These are phyloP conservation scores for Cadophora sp. DNA, from an alignment of 2,329 filamentous ascomycete genomes.

Conservation along the genomic window DNA sequence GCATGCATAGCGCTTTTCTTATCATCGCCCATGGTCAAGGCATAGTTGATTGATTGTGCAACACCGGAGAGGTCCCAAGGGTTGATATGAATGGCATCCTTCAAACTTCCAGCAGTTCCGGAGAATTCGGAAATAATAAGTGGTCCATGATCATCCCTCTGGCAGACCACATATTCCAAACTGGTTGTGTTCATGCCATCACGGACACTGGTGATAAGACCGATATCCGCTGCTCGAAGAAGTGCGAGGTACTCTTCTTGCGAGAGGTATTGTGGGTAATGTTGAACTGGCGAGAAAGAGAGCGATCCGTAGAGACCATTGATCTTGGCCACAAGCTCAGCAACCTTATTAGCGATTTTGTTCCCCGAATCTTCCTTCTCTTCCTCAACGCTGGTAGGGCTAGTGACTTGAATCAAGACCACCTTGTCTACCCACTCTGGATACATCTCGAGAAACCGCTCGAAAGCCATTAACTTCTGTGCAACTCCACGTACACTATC, in stretches of 20 bases:
- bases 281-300: slow-evolving; percentile 88
- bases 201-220: slow-evolving; percentile 91
- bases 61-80: slow-evolving; percentile 91
- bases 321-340: slow-evolving; percentile 88
- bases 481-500: slow-evolving; percentile 92
- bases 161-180: slow-evolving; percentile 92
- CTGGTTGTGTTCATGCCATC: slow-evolving; percentile 99
- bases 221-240: slow-evolving; percentile 88
- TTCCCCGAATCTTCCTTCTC: slow-evolving; percentile 78
- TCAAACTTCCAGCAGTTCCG: slow-evolving; percentile 85
- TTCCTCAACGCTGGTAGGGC: slow-evolving; percentile 80
- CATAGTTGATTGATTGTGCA: slow-evolving; percentile 81
- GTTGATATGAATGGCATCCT: slow-evolving; percentile 92
- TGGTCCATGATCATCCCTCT: slow-evolving; percentile 84
- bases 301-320: slow-evolving; percentile 90
- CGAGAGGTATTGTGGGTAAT: slow-evolving; percentile 91
- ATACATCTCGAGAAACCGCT: slow-evolving; percentile 87
- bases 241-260: slow-evolving; percentile 94
- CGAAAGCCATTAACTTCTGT: slow-evolving; percentile 96
- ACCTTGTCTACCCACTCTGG: slow-evolving; percentile 93
- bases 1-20: slow-evolving; percentile 73
- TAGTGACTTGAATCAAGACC: slow-evolving; percentile 94
- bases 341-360: slow-evolving; percentile 87
- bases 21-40: slow-evolving; percentile 75
- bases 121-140: slow-evolving; percentile 97